A percentile compares a stretch with the other conserved stretches of the same genome.
These are phyloP conservation scores for Lactuca sativa DNA, from an alignment of 129 eudicot genomes.

Conservation along the genomic window DNA sequence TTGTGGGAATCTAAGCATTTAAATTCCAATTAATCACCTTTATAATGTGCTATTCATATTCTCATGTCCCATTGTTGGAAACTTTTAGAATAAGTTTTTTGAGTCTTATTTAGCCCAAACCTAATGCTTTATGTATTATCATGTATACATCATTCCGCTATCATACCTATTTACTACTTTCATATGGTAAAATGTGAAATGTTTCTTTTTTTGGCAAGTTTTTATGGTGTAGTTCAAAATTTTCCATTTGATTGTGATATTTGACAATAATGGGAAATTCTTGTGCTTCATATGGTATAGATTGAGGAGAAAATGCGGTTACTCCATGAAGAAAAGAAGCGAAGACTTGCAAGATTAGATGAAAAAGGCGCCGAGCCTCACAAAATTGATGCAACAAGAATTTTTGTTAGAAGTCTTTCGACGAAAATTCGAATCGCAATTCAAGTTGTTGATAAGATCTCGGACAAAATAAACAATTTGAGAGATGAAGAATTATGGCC, in stretches of 20 bases:
- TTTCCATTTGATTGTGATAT: not conserved
- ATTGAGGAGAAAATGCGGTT: conserved; percentile 94
- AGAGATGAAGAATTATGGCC: conserved; percentile 98
- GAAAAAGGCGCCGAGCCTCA: conserved; percentile 91
- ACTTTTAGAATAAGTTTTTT: not conserved
- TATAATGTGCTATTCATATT: not conserved
- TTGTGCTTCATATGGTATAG: conserved; percentile 38
- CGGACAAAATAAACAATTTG: conserved; percentile 71
- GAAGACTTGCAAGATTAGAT: conserved; percentile 66
- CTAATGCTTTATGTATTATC: not conserved
- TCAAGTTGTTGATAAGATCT: conserved; percentile 85
- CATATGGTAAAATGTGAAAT: not conserved
- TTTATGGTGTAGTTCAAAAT: not conserved
- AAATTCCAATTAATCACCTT: not conserved
- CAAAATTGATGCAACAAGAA: conserved; percentile 70
- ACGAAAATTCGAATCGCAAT: conserved; percentile 86
- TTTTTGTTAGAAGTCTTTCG: conserved; percentile 67
- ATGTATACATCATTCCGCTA: not conserved
- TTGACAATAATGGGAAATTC: not conserved
- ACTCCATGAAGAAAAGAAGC: conserved; percentile 61
- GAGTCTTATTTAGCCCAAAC: not conserved
- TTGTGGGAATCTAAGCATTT: conserved; percentile 14
- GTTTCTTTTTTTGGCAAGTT: not conserved
- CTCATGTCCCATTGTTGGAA: not conserved
- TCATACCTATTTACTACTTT: not conserved